These are phyloP conservation scores for Usnea hakonensis DNA, from an alignment of 495 filamentous ascomycete genomes.

Conservation along the genomic window DNA sequence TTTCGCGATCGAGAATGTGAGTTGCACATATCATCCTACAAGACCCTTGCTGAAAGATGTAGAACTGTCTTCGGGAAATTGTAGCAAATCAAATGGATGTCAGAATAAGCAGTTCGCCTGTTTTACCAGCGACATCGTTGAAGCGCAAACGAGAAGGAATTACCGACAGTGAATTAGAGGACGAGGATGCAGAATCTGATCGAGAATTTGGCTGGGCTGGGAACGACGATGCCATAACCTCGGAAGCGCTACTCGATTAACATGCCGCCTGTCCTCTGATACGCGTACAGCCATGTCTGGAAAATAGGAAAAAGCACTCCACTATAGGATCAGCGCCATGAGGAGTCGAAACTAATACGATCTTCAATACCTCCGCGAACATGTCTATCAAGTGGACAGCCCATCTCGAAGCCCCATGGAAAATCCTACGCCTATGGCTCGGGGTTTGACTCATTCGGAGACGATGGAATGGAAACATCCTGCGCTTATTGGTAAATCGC, in stretches of 20 bases:
- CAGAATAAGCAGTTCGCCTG: neutral
- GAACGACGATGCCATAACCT: constrained; percentile 10
- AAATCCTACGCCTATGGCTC: no score
- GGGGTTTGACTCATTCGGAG: no score
- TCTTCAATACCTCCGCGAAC: no score
- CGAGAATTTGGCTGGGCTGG: constrained; percentile 28
- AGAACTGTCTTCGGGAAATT: constrained; percentile 31
- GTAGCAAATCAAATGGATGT: constrained; percentile 12
- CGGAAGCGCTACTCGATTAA: constrained; percentile 1
- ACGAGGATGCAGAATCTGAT: constrained; percentile 31
- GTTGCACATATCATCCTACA: neutral
- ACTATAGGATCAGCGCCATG: no score
- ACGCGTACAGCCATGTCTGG: neutral
- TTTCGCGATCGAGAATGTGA: constrained; percentile 38
- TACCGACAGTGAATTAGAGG: constrained; percentile 45
- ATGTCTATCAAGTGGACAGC: no score
- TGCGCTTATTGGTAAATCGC: no score
- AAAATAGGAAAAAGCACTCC: no score
- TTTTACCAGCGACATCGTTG: neutral
- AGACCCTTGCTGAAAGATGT: constrained; percentile 7
- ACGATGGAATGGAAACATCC: no score
- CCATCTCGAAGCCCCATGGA: no score
- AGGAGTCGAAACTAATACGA: no score
- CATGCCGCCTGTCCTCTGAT: neutral
- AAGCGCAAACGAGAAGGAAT: constrained; percentile 48